These are phyloP conservation scores for Bryoerythrophyllum caledonicum DNA, from an alignment of 225 moss, liverwort and hornwort species.

Conservation along the genomic window DNA sequence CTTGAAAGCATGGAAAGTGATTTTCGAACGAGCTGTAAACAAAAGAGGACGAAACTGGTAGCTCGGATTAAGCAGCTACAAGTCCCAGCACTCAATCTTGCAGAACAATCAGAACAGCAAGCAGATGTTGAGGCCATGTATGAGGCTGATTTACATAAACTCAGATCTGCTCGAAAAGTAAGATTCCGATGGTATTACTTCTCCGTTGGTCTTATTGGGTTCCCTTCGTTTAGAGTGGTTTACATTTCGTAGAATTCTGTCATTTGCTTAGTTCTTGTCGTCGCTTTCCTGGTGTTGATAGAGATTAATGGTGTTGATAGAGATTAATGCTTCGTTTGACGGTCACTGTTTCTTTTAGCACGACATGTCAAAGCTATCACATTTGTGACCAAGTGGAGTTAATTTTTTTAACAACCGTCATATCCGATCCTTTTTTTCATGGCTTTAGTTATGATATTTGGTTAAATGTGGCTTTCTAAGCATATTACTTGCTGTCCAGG, in stretches of 20 bases:
- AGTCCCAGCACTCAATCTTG: slow-evolving; percentile 51
- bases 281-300: too few relatives aligned
- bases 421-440: neutral
- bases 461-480: neutral
- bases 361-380: too few relatives aligned
- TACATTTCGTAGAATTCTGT: too few relatives aligned
- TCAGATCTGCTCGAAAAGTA: slow-evolving; percentile 71
- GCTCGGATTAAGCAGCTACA: slow-evolving; percentile 70
- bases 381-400: too few relatives aligned
- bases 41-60: slow-evolving; percentile 73
- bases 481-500: slow-evolving; percentile 46
- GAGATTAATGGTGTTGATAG: too few relatives aligned
- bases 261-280: too few relatives aligned
- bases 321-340: too few relatives aligned
- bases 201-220: too few relatives aligned
- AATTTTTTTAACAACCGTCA: too few relatives aligned
- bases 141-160: slow-evolving; percentile 63
- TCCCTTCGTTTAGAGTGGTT: too few relatives aligned
- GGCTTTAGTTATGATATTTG: neutral
- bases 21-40: slow-evolving; percentile 81
- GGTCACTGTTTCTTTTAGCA: too few relatives aligned
- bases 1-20: slow-evolving; percentile 71
- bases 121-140: slow-evolving; percentile 64
- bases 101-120: slow-evolving; percentile 58
- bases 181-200: slow-evolving; percentile 8